Evolutionary conservation across 1,284 basidiomycete genomes (phyloP).

Genomic region (Puccinia coronata): DNA sequence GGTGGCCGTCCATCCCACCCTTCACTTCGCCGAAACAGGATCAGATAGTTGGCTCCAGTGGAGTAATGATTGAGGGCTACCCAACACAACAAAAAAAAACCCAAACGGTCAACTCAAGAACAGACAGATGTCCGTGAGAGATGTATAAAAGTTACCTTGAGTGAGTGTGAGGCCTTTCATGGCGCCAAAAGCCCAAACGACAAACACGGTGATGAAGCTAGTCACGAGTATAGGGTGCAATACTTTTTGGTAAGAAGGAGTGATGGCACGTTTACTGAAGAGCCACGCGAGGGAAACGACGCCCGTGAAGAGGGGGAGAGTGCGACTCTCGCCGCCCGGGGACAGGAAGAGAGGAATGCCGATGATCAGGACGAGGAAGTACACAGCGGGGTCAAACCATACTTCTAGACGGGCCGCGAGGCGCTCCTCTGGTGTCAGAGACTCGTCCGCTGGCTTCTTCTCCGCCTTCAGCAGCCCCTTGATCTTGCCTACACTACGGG

Average conservation of each 20-base stretch:
- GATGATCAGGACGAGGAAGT: slow-evolving; percentile 34
- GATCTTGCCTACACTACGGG: background rate
- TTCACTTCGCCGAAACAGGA: slow-evolving; percentile 25
- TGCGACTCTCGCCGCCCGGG: slow-evolving; percentile 35
- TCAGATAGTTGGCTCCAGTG: slow-evolving; percentile 20
- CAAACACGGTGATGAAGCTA: slow-evolving; percentile 41
- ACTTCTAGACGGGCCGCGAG: slow-evolving; percentile 13
- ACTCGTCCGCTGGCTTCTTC: background rate
- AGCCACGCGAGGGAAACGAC: slow-evolving; percentile 43
- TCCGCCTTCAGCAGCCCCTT: background rate
- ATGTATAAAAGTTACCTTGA: background rate
- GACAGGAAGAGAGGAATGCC: slow-evolving; percentile 43
- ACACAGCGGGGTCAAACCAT: slow-evolving; percentile 45
- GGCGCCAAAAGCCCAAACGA: slow-evolving; percentile 29
- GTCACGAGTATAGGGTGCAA: slow-evolving; percentile 50
- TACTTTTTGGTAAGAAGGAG: slow-evolving; percentile 17
- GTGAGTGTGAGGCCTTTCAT: slow-evolving; percentile 35
- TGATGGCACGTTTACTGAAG: slow-evolving; percentile 33
- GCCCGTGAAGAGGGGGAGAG: slow-evolving; percentile 40
- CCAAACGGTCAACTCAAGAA: background rate
- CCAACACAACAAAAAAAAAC: background rate
- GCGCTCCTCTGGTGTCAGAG: background rate
- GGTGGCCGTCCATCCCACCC: slow-evolving; percentile 33
- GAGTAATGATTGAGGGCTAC: slow-evolving; percentile 38
- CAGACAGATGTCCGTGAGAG: background rate